phyloP scores from a whole-genome alignment of 148 eudicot genomes.

The Camellia sinensis region DNA sequence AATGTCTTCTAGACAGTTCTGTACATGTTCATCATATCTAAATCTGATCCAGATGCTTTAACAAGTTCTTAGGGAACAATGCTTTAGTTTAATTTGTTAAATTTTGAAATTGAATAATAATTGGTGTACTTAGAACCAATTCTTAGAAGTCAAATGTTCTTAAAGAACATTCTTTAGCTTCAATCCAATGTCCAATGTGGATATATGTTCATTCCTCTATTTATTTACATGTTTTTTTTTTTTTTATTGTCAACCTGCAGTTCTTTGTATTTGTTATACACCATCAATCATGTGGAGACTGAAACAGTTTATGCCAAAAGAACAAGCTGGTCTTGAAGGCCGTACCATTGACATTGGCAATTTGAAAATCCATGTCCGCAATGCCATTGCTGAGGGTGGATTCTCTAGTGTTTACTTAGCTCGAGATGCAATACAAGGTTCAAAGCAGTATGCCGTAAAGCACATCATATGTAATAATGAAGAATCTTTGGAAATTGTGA shows the following conservation, averaged over 20 bases:
- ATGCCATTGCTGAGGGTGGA: constrained; percentile 95
- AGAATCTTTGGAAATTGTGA: constrained; percentile 78
- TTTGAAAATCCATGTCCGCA: constrained; percentile 74
- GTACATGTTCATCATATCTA: neutral
- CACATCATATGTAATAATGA: constrained; percentile 96
- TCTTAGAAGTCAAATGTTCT: neutral
- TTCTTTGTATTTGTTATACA: constrained; percentile 14
- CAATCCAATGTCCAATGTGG: neutral
- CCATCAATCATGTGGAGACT: constrained; percentile 74
- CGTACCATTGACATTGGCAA: constrained; percentile 84
- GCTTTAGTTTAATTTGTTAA: neutral
- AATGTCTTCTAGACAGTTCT: neutral
- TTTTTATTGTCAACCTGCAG: constrained; percentile 19
- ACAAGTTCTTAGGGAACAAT: neutral
- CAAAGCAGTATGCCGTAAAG: constrained; percentile 91
- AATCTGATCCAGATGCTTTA: neutral
- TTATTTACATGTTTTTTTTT: neutral
- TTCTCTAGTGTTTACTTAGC: constrained; percentile 93
- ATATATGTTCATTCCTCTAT: neutral
- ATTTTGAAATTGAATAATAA: neutral
- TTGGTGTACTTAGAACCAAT: neutral
- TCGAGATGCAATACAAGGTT: constrained; percentile 68
- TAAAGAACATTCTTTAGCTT: neutral
- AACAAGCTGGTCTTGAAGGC: constrained; percentile 93
- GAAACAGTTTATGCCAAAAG: constrained; percentile 82